Evolutionary conservation across 495 filamentous ascomycete genomes (phyloP), one percentile per base, ranked within the genome.

Genomic region (Lentithecium fluviatile): DNA sequence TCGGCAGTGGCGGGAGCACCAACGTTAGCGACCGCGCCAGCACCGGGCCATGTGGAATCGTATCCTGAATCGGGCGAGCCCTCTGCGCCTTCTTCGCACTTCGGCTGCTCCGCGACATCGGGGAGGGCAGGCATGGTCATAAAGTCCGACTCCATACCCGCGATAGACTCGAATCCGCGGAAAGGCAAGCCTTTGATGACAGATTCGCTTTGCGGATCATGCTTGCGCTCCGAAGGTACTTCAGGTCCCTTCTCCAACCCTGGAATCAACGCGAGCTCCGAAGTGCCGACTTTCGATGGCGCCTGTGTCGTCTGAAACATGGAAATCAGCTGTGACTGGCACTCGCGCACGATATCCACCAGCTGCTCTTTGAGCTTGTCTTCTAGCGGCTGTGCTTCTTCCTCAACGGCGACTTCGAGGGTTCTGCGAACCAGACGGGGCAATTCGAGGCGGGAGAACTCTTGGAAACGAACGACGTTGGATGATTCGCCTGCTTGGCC

Each of bases 341-440:
- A 64, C 17, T 64, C 61, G 23, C 55, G 57, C 2, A 64, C 61
- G 21, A 64, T 64, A 34, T 64, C 61, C 6, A 64, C 61, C 13
- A 64, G 61, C n/a, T 49, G 26, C 4, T 64, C 61, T 32, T 64
- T 64, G 26, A 64, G 32, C 40, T 59, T 58, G 3, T 64, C 61
- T 25, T 64, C 61, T 13, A 64, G 48, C 7, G 61, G 56, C 24
- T 64, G 54, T 4, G 61, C 46, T 55, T 64, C 61, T 40, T 64
- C 23, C 20, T 58, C 61, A 13, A 64, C 61, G 19, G 57, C 61
- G 5, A 55, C 34, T 49, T 64, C 61, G n/a, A 64, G 61, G 1
- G 61, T 64, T 24, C 61, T 54, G 2, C 61, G 61, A 7, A 64
- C 56, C 12, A 59, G 43, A 13, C 61, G 61, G 0, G 61, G 61